phyloP scores from a whole-genome alignment of 306 rosid genomes.

The Trifolium dubium region DNA sequence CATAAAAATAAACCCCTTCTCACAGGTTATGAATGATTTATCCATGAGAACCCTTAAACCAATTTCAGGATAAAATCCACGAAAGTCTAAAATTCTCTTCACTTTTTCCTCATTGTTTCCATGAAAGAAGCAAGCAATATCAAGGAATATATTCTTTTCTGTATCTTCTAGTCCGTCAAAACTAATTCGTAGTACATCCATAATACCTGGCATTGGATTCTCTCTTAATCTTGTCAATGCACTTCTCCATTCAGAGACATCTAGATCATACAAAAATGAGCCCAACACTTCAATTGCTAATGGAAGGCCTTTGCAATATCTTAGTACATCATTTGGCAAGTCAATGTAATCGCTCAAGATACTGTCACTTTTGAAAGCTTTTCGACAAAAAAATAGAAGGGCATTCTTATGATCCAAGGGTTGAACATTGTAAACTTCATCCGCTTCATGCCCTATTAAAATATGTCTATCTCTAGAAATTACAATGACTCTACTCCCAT shows the following conservation, averaged over 20 bases:
- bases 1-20: fast-evolving
- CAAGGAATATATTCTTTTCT: slow-evolving; percentile 27
- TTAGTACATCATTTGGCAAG: neutral
- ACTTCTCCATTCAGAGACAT: slow-evolving; percentile 29
- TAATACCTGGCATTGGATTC: neutral
- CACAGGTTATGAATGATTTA: slow-evolving; percentile 10
- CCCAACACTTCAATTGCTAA: slow-evolving; percentile 36
- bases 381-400: slow-evolving; percentile 23
- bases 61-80: slow-evolving; percentile 29
- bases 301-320: slow-evolving; percentile 18
- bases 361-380: slow-evolving; percentile 32
- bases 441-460: slow-evolving; percentile 2
- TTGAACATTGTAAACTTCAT: slow-evolving; percentile 14
- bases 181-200: slow-evolving; percentile 24
- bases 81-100: neutral
- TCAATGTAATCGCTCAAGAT: neutral
- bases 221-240: slow-evolving; percentile 26
- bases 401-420: neutral
- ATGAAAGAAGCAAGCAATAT: slow-evolving; percentile 9
- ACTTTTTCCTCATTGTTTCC: fast-evolving
- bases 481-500: slow-evolving; percentile 10
- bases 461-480: slow-evolving; percentile 32
- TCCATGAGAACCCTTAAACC: slow-evolving; percentile 23
- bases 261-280: slow-evolving; percentile 19
- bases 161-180: neutral